These are phyloP conservation scores for Talaromyces sp. DNA, from an alignment of 2,329 filamentous ascomycete species.

Conservation along the genomic window DNA sequence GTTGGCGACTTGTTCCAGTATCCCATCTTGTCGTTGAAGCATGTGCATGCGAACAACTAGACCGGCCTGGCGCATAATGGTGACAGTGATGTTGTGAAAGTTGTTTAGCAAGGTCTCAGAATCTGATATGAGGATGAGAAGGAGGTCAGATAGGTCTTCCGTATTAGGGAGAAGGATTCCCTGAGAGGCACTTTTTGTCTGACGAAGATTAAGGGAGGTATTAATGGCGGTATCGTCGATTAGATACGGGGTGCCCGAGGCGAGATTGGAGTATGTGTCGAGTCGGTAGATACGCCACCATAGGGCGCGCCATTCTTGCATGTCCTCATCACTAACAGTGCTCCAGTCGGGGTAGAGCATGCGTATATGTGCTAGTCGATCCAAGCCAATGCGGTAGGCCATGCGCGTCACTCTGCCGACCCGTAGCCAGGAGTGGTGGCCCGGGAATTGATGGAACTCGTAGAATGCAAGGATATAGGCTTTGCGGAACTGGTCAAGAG, in stretches of 20 bases:
- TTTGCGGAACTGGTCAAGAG: slow-evolving; percentile 19
- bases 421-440: slow-evolving; percentile 28
- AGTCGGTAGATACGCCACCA: slow-evolving; percentile 36
- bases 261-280: slow-evolving; percentile 26
- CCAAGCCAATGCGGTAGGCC: slow-evolving; percentile 29
- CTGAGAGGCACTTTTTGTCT: too few relatives aligned
- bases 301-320: slow-evolving; percentile 31
- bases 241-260: slow-evolving; percentile 9
- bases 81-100: not conserved
- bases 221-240: not conserved
- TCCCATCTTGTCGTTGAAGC: not conserved
- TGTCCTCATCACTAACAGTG: slow-evolving; percentile 21
- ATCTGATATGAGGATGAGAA: not conserved
- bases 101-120: not conserved
- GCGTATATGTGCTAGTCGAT: slow-evolving; percentile 28
- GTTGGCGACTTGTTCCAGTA: not conserved
- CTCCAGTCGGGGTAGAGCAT: slow-evolving; percentile 22
- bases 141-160: not conserved
- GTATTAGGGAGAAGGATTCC: not conserved
- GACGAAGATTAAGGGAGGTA: not conserved
- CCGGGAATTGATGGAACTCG: slow-evolving; percentile 34
- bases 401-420: slow-evolving; percentile 29
- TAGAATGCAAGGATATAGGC: slow-evolving; percentile 34
- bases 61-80: not conserved
- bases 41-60: not conserved